Percentiles rank a stretch among this genome's conserved stretches.
phyloP scores from a whole-genome alignment of 169 alveolate genomes.

The Theileria parva region DNA sequence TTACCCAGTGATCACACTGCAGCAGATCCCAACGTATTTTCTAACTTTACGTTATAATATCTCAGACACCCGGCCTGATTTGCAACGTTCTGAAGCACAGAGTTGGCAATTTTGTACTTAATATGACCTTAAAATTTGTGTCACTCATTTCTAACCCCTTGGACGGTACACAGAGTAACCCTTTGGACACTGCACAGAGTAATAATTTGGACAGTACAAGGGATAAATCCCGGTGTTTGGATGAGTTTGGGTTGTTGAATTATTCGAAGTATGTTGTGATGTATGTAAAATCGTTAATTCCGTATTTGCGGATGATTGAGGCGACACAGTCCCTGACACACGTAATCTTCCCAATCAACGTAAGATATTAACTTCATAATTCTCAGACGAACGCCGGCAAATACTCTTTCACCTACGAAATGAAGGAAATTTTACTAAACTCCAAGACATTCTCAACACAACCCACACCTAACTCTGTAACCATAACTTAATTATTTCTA shows the following conservation, averaged over 20 bases:
- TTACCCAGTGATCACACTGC: too few relatives aligned
- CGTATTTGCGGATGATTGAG: constrained; percentile 72
- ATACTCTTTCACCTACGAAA: constrained; percentile 11
- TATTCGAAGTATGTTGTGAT: constrained; percentile 22
- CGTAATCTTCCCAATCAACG: constrained; percentile 54
- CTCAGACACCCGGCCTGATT: too few relatives aligned
- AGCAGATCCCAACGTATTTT: too few relatives aligned
- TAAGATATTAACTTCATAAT: constrained; percentile 5
- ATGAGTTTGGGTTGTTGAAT: constrained; percentile 7
- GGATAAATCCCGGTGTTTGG: not conserved
- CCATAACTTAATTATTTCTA: not conserved
- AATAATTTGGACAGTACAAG: too few relatives aligned
- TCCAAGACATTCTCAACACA: not conserved
- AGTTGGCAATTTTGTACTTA: not conserved
- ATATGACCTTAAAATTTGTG: constrained; percentile 15
- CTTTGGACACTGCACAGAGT: too few relatives aligned
- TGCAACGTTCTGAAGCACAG: constrained; percentile 37
- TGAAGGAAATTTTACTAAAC: constrained; percentile 11
- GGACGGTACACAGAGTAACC: not conserved
- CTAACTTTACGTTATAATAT: too few relatives aligned
- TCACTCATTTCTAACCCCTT: not conserved
- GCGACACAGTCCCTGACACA: constrained; percentile 69
- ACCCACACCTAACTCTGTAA: not conserved
- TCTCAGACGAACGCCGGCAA: constrained; percentile 12
- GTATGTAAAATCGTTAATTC: constrained; percentile 23